Evolutionary conservation across 257 asterid genomes (phyloP), one percentile per base, ranked within the genome.

Genomic region (Avicennia marina): DNA sequence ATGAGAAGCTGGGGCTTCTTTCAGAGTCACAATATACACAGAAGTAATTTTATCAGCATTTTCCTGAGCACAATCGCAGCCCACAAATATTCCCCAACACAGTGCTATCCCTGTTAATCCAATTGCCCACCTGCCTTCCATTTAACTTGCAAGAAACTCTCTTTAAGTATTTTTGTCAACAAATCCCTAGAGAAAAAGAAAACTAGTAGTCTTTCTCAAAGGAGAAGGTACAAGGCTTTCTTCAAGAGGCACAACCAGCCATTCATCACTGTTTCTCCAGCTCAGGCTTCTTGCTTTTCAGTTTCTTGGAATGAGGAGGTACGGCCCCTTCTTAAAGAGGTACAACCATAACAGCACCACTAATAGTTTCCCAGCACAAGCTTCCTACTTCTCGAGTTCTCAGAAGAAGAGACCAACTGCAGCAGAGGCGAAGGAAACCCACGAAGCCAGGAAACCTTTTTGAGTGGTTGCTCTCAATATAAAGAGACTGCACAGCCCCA

Each of bases 11-110:
- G 95, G 88, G 56, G 86, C 75, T 64, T 85, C 86, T 72, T 78
- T 91, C 72, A 91, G 75, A 45, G 90, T 88, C 59, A 91, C 96
- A 74, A 91, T 91, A 71, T 81, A 88, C 42, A 91, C 95, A 69
- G 75, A 93, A 74, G 70, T 59, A 13, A 39, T 58, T 46, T 62
- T 61, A 64, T 70, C 84, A 54, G 55, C 79, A 66, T 43, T 72
- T 4, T 53, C 81, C 74, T 79, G 72, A 65, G 69, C 76, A 72
- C 4, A 73, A 54, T 71, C 62, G 64, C 70, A 50, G 36, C 70
- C 59, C 60, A 75, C 46, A 63, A 85, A 64, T 1, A 91, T 43
- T 40, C 78, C 82, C 81, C 80, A 64, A 58, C 70, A 76, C 49
- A 87, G 41, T 66, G 75, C 36, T 39, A 68, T 51, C 55, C 58